Percentiles rank a stretch among this genome's conserved stretches.
These are phyloP conservation scores for Domatiomyces globalis DNA, from an alignment of 2,329 filamentous ascomycete species.

Conservation along the genomic window DNA sequence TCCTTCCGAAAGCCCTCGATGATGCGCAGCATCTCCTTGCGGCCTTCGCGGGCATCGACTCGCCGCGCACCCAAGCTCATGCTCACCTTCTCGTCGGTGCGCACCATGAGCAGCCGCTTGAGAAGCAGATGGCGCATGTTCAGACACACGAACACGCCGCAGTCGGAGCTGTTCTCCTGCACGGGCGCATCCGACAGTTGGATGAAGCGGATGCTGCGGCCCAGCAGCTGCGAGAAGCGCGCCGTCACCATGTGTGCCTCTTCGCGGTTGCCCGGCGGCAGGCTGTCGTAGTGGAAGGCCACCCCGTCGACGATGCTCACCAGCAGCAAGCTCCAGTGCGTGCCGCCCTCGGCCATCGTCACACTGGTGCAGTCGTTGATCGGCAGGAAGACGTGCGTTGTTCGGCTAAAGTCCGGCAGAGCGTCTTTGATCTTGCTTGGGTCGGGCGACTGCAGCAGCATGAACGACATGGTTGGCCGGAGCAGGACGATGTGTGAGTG, in stretches of 20 bases:
- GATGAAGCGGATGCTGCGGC: slow-evolving; percentile 54
- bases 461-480: slow-evolving; percentile 81
- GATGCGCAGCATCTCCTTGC: slow-evolving; percentile 82
- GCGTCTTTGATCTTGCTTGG: slow-evolving; percentile 45
- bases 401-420: slow-evolving; percentile 63
- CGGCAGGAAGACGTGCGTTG: slow-evolving; percentile 88
- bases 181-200: slow-evolving; percentile 75
- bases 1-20: slow-evolving; percentile 80
- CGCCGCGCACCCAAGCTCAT: slow-evolving; percentile 85
- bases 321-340: slow-evolving; percentile 87
- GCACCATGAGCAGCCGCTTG: slow-evolving; percentile 64
- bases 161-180: slow-evolving; percentile 86
- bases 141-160: slow-evolving; percentile 89
- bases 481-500: slow-evolving; percentile 80
- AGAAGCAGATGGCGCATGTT: slow-evolving; percentile 89
- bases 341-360: slow-evolving; percentile 68
- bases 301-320: slow-evolving; percentile 79
- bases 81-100: slow-evolving; percentile 70
- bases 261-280: slow-evolving; percentile 58
- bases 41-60: slow-evolving; percentile 63
- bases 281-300: slow-evolving; percentile 91
- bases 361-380: slow-evolving; percentile 78
- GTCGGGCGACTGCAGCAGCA: slow-evolving; percentile 62
- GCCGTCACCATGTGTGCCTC: slow-evolving; percentile 57
- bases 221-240: slow-evolving; percentile 57